Percentiles rank a stretch among this genome's conserved stretches.
Conservation (phyloP, 208 protist species). For the Leishmania aethiopica region DNA sequence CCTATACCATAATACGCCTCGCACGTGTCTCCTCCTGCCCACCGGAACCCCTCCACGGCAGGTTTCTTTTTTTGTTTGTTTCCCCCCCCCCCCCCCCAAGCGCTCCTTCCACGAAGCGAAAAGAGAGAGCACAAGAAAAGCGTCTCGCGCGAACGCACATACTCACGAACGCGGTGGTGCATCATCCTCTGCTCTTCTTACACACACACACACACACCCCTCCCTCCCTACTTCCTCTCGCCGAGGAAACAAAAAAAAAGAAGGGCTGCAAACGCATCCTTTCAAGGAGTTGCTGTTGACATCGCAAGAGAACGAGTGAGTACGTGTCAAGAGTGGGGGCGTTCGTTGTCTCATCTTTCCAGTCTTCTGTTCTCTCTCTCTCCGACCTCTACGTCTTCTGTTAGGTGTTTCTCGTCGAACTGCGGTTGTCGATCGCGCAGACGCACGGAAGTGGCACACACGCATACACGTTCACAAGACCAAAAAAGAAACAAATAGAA, state of each 20-base stretch:
- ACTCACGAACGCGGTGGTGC: neutral
- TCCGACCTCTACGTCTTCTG: neutral
- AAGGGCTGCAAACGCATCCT: neutral
- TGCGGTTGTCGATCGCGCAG: neutral
- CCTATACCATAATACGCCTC: neutral
- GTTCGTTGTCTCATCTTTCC: neutral
- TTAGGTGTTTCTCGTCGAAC: neutral
- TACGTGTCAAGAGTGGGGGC: neutral
- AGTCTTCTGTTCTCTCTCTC: neutral
- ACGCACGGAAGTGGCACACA: neutral
- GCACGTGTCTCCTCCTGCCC: neutral
- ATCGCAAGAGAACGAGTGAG: neutral
- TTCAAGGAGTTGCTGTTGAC: neutral
- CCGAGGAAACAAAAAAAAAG: neutral
- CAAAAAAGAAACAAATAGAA: neutral
- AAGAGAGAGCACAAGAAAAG: neutral
- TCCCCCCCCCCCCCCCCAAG: neutral
- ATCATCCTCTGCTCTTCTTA: neutral
- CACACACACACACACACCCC: neutral
- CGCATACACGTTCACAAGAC: neutral
- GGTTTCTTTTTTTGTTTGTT: neutral
- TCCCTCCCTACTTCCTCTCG: neutral
- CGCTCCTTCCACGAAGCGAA: neutral
- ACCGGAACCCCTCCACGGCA: neutral
- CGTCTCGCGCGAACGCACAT: neutral